phyloP scores from a whole-genome alignment of 768 basidiomycete genomes.

The Fibroporia radiculosa region DNA sequence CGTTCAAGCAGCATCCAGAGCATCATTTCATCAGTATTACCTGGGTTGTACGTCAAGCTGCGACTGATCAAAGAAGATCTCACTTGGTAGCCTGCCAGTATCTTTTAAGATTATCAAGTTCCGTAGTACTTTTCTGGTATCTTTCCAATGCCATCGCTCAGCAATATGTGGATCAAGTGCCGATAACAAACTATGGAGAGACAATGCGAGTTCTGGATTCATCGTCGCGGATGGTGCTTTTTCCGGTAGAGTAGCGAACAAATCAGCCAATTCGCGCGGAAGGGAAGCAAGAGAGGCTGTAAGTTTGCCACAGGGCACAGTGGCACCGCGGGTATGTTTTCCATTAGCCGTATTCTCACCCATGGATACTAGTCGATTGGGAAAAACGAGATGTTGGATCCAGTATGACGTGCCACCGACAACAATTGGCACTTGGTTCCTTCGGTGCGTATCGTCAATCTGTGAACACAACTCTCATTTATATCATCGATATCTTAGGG shows the following conservation, averaged over 20 bases:
- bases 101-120: constrained; percentile 74
- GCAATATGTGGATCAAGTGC: constrained; percentile 68
- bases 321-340: neutral
- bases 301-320: constrained; percentile 22
- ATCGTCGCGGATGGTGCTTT: constrained; percentile 47
- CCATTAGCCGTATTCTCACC: constrained; percentile 3
- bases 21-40: constrained; percentile 23
- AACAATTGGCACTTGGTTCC: constrained; percentile 70
- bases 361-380: constrained; percentile 50
- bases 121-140: constrained; percentile 83
- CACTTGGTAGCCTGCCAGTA: constrained; percentile 54
- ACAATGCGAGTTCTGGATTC: constrained; percentile 49
- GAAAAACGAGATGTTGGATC: constrained; percentile 93
- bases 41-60: constrained; percentile 38
- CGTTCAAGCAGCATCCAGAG: neutral
- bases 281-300: constrained; percentile 35
- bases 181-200: constrained; percentile 59
- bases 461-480: constrained; percentile 22
- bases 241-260: constrained; percentile 54
- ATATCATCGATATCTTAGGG: neutral
- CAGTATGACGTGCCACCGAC: constrained; percentile 97
- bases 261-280: constrained; percentile 35
- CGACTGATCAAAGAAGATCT: constrained; percentile 60
- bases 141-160: constrained; percentile 91
- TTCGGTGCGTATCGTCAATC: constrained; percentile 68